A percentile compares a stretch with the other conserved stretches of the same genome.
These are phyloP conservation scores for Gastrodia elata DNA, from an alignment of 106 monocot species.

Conservation along the genomic window DNA sequence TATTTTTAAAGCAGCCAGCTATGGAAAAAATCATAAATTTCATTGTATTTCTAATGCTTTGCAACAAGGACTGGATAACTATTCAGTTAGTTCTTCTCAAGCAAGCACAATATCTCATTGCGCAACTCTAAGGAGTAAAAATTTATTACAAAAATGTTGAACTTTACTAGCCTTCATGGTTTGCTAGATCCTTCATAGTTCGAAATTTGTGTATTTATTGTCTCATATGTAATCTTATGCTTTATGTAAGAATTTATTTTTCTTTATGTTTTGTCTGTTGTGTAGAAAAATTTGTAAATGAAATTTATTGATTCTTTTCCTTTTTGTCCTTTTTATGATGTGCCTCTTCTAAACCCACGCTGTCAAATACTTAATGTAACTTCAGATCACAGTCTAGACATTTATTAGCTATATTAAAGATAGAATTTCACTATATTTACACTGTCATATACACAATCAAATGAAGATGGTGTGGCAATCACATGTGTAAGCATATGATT, in stretches of 20 bases:
- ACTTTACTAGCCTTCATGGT: neutral
- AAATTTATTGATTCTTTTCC: too few species aligned
- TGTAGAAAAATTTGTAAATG: neutral
- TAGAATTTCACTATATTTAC: too few species aligned
- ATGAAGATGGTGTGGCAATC: too few species aligned
- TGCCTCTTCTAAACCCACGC: too few species aligned
- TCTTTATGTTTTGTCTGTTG: neutral
- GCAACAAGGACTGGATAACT: neutral
- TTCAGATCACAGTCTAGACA: too few species aligned
- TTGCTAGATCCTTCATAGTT: neutral
- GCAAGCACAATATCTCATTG: neutral
- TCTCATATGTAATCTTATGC: neutral
- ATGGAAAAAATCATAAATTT: neutral
- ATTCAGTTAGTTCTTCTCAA: neutral
- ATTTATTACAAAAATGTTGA: neutral
- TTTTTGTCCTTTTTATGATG: too few species aligned
- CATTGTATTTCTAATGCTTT: neutral
- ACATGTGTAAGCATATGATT: too few species aligned
- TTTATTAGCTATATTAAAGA: too few species aligned
- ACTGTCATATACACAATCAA: too few species aligned
- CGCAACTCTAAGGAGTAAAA: neutral
- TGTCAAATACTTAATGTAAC: too few species aligned
- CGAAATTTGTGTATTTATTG: neutral
- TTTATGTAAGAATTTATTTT: neutral
- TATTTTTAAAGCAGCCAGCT: neutral